Conservation (phyloP, 805 yeast species). For the Maudiozyma saulgeensis region DNA sequence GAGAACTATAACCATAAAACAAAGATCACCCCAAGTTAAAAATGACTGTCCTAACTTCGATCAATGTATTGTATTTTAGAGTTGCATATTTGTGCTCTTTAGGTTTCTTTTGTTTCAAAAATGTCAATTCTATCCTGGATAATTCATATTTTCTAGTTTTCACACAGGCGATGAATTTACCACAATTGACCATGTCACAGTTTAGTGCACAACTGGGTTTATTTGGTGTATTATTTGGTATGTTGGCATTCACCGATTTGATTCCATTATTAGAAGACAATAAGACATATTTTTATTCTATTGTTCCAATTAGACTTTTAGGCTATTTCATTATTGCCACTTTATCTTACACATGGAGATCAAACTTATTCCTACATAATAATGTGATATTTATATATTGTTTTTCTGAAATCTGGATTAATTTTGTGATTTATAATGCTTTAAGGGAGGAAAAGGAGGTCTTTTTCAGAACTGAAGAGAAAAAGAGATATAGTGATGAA, state of each 20-base stretch:
- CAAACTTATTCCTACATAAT: slow-evolving; percentile 42
- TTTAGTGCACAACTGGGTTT: slow-evolving; percentile 42
- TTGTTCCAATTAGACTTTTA: slow-evolving; percentile 49
- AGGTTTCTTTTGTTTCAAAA: slow-evolving; percentile 39
- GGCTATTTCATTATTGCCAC: slow-evolving; percentile 42
- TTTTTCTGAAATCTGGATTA: slow-evolving; percentile 62
- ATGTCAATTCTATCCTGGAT: slow-evolving; percentile 36
- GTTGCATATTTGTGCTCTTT: slow-evolving; percentile 36
- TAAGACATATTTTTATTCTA: slow-evolving; percentile 42
- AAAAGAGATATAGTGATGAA: slow-evolving; percentile 4
- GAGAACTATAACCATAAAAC: background rate
- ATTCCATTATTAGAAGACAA: slow-evolving; percentile 46
- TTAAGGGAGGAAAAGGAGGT: slow-evolving; percentile 54
- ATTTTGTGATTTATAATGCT: slow-evolving; percentile 50
- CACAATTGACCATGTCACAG: slow-evolving; percentile 22
- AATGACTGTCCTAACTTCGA: slow-evolving; percentile 47
- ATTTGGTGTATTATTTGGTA: slow-evolving; percentile 36
- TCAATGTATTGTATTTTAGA: slow-evolving; percentile 39
- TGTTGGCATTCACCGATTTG: slow-evolving; percentile 43
- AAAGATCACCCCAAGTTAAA: background rate
- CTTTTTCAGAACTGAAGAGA: slow-evolving; percentile 30
- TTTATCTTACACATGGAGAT: slow-evolving; percentile 39
- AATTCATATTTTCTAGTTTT: slow-evolving; percentile 42
- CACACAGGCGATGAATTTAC: slow-evolving; percentile 51
- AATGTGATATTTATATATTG: slow-evolving; percentile 50